Conservation (phyloP, 164 flowering plant genomes). For the Stephania cephalantha region DNA sequence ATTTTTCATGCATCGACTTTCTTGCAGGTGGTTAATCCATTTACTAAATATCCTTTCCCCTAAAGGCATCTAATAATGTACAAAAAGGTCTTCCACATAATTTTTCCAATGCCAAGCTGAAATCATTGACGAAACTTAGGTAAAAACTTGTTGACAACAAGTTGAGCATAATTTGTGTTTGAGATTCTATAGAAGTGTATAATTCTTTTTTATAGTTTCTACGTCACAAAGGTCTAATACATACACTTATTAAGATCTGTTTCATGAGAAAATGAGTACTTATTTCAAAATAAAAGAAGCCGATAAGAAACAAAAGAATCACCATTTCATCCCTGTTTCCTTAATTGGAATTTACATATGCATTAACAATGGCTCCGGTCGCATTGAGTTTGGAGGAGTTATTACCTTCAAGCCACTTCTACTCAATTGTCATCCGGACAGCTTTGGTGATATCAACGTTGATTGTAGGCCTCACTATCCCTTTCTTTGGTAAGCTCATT, state of each 20-base stretch:
- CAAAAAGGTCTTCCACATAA: neutral
- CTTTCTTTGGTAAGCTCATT: conserved; percentile 70
- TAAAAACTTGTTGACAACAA: no score
- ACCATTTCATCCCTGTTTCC: conserved; percentile 20
- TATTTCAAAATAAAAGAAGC: neutral
- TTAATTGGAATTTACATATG: conserved; percentile 62
- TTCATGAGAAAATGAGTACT: neutral
- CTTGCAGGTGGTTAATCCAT: conserved; percentile 96
- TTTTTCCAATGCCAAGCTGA: no score
- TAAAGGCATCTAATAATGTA: neutral
- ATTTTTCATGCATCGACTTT: conserved; percentile 10
- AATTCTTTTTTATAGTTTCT: no score
- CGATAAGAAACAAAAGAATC: neutral
- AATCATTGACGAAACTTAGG: no score
- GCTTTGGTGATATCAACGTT: conserved; percentile 75
- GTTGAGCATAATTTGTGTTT: neutral
- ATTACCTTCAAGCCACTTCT: conserved; percentile 61
- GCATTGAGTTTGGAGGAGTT: conserved; percentile 93
- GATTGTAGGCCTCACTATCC: conserved; percentile 62
- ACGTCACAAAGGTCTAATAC: no score
- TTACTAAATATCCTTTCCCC: conserved; percentile 89
- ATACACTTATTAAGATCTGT: no score
- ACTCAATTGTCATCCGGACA: conserved; percentile 66
- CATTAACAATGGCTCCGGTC: conserved; percentile 80
- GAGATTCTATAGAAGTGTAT: neutral